Percentiles rank a stretch among this genome's conserved stretches.
phyloP scores from a whole-genome alignment of 1,284 basidiomycete species.

The Singerocomus rubriflavus region DNA sequence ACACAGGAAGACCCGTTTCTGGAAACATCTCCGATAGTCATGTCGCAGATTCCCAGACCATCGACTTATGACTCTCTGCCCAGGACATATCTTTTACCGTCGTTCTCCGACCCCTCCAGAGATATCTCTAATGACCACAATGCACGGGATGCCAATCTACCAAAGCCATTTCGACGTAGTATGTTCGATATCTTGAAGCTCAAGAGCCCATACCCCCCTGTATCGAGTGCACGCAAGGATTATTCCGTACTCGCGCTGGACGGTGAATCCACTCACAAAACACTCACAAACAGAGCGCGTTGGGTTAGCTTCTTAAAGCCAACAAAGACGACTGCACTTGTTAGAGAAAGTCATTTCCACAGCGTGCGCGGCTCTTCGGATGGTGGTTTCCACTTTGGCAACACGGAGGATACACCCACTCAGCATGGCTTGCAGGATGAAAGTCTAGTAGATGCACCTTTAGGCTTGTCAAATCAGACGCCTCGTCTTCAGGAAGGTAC shows the following conservation, averaged over 20 bases:
- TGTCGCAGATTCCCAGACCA: neutral
- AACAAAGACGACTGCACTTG: neutral
- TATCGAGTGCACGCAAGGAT: neutral
- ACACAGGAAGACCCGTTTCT: slow-evolving; percentile 26
- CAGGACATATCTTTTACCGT: slow-evolving; percentile 3
- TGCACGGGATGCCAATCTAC: neutral
- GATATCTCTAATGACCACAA: neutral
- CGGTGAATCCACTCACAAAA: neutral
- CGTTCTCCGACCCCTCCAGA: neutral
- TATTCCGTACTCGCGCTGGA: neutral
- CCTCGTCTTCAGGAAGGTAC: neutral
- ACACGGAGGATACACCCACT: neutral
- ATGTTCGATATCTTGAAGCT: slow-evolving; percentile 30
- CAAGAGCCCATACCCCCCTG: slow-evolving; percentile 5
- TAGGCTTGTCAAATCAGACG: neutral
- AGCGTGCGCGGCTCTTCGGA: slow-evolving; percentile 4
- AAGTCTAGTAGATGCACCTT: neutral
- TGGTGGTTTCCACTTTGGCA: neutral
- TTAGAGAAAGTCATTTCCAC: neutral
- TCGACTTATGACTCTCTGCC: slow-evolving; percentile 1
- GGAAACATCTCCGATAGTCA: neutral
- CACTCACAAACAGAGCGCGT: neutral
- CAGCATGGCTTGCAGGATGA: neutral
- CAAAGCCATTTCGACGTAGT: slow-evolving; percentile 26
- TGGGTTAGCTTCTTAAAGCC: slow-evolving; percentile 1